phyloP scores from a whole-genome alignment of 2,329 filamentous ascomycete species.

The Neonectria coccinea region DNA sequence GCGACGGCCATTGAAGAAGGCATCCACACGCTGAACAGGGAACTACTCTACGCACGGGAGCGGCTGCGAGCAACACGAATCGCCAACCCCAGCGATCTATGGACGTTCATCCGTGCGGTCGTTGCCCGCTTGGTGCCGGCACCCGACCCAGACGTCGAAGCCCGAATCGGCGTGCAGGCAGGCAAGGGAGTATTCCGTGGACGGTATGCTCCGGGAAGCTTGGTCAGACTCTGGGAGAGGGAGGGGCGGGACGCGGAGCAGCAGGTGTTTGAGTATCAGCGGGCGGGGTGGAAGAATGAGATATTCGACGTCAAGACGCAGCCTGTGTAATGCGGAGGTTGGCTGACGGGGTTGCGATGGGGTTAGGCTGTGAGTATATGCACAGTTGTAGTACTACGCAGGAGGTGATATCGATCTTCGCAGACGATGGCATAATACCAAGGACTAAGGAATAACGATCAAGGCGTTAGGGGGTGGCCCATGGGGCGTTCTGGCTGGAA shows the following conservation, averaged over 20 bases:
- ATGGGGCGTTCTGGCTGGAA: background rate
- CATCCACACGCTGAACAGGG: slow-evolving; percentile 81
- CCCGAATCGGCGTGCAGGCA: slow-evolving; percentile 75
- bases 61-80: slow-evolving; percentile 87
- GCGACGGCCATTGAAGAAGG: slow-evolving; percentile 76
- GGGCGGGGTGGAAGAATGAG: slow-evolving; percentile 83
- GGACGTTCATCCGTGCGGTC: slow-evolving; percentile 86
- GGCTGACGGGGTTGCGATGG: background rate
- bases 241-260: slow-evolving; percentile 78
- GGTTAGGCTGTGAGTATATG: background rate
- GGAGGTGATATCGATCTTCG: background rate
- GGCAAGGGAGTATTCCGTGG: slow-evolving; percentile 77
- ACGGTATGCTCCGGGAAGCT: slow-evolving; percentile 87
- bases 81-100: slow-evolving; percentile 79
- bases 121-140: slow-evolving; percentile 78
- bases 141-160: slow-evolving; percentile 81
- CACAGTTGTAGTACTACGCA: background rate
- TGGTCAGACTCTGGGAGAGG: slow-evolving; percentile 90
- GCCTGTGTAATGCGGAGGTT: slow-evolving; percentile 33
- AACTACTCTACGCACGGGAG: slow-evolving; percentile 88
- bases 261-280: slow-evolving; percentile 78
- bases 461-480: background rate
- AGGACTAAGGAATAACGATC: background rate
- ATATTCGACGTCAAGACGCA: slow-evolving; percentile 73
- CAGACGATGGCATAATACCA: background rate